These are phyloP conservation scores for Metarhizium guizhouense DNA, from an alignment of 2,329 filamentous ascomycete species.

Conservation along the genomic window DNA sequence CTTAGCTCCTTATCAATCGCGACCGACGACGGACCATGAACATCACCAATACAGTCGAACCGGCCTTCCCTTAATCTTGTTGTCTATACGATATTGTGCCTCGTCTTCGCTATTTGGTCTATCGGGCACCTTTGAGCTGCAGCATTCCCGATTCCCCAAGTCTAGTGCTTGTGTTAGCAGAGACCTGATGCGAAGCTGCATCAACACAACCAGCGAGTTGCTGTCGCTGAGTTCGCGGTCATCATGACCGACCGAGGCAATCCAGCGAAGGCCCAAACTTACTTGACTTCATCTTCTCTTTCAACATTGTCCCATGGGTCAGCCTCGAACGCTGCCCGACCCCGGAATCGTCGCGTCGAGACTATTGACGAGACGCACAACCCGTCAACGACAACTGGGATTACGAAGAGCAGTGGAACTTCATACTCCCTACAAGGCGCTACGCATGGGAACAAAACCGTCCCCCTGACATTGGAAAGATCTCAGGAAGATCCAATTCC, in stretches of 20 bases:
- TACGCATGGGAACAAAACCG: not conserved
- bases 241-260: conserved; percentile 27
- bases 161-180: not conserved
- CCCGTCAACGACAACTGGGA: conserved; percentile 12
- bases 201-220: conserved; percentile 16
- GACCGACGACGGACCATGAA: not conserved
- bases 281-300: conserved; percentile 37
- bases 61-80: not conserved
- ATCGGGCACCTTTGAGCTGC: not conserved
- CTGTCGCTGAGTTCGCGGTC: conserved; percentile 22
- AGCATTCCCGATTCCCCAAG: not conserved
- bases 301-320: conserved; percentile 32
- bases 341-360: conserved; percentile 40
- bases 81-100: not conserved
- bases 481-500: conserved; percentile 12
- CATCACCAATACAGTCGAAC: not conserved
- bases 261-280: conserved; percentile 22
- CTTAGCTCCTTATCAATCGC: not conserved
- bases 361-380: conserved; percentile 19
- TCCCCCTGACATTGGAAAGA: not conserved
- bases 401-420: not conserved
- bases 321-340: conserved; percentile 32
- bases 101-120: not conserved
- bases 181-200: conserved; percentile 24
- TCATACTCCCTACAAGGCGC: not conserved